Conservation (phyloP, 495 filamentous ascomycete genomes). For the Clohesyomyces aquaticus region DNA sequence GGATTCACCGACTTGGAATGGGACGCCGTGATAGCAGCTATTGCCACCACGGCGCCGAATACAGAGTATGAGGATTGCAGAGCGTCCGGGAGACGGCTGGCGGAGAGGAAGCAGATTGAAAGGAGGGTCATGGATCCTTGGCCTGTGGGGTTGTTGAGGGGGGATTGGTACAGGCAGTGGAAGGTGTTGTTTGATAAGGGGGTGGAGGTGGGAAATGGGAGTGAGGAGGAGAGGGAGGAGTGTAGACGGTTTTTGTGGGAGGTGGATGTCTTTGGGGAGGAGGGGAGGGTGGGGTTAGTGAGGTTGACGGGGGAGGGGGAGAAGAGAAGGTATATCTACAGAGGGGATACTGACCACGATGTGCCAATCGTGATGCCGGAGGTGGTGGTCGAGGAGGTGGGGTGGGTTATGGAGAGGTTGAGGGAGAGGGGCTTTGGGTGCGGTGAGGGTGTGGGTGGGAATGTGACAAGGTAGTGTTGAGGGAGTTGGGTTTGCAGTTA, state of each 20-base stretch:
- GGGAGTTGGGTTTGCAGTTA: too few species aligned
- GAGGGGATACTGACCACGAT: conserved; percentile 1
- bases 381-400: conserved; percentile 8
- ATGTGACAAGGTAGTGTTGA: too few species aligned
- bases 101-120: neutral
- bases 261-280: neutral
- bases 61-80: neutral
- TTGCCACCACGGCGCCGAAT: neutral
- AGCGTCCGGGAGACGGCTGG: neutral
- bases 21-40: neutral
- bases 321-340: conserved; percentile 1
- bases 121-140: conserved; percentile 2
- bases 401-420: conserved; percentile 4
- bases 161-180: neutral
- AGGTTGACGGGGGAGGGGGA: conserved; percentile 5
- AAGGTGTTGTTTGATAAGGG: conserved; percentile 1
- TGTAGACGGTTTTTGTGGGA: conserved; percentile 4
- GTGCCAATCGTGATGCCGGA: conserved; percentile 1
- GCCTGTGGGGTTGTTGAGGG: conserved; percentile 5
- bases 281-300: neutral
- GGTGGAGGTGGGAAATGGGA: conserved; percentile 1
- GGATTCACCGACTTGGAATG: neutral
- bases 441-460: too few species aligned
- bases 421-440: conserved; percentile 4
- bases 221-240: neutral